Evolutionary conservation across 345 rosid species (phyloP).

Genomic region (Erucastrum elatum): DNA sequence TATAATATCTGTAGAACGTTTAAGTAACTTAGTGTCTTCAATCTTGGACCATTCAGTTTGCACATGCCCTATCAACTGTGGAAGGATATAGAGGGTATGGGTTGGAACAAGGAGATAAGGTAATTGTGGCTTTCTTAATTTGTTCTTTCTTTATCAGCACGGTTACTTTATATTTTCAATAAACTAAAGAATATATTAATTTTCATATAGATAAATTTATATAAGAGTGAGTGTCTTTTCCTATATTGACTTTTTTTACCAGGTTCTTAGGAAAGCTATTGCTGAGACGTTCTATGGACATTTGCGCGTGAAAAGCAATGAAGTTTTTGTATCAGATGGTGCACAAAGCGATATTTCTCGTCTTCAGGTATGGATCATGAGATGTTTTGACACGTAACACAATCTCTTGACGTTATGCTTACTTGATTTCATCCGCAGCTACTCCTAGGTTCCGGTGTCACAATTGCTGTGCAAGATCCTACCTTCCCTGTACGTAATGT

Average conservation of each 20-base stretch:
- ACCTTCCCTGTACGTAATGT: conserved; percentile 52
- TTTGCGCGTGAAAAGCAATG: conserved; percentile 44
- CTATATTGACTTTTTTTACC: not conserved
- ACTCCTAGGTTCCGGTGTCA: conserved; percentile 53
- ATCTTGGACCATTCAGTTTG: conserved; percentile 48
- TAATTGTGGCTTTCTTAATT: not conserved
- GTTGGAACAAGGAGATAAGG: conserved; percentile 36
- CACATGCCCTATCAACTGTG: conserved; percentile 57
- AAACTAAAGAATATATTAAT: not conserved
- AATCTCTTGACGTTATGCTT: not conserved
- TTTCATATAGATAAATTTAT: not conserved
- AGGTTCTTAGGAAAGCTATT: conserved; percentile 55
- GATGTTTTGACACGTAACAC: not conserved
- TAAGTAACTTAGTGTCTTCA: not conserved
- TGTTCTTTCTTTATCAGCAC: not conserved
- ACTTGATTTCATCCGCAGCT: conserved; percentile 43
- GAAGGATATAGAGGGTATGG: conserved; percentile 42
- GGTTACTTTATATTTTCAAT: not conserved
- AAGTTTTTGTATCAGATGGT: conserved; percentile 70
- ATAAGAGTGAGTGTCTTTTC: not conserved
- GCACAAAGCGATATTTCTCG: conserved; percentile 68
- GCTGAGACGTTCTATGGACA: conserved; percentile 56
- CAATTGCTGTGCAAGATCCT: conserved; percentile 66
- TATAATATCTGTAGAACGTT: not conserved
- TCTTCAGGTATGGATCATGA: conserved; percentile 47